Conservation (phyloP, 164 flowering plant genomes). For the Amborella trichopoda region DNA sequence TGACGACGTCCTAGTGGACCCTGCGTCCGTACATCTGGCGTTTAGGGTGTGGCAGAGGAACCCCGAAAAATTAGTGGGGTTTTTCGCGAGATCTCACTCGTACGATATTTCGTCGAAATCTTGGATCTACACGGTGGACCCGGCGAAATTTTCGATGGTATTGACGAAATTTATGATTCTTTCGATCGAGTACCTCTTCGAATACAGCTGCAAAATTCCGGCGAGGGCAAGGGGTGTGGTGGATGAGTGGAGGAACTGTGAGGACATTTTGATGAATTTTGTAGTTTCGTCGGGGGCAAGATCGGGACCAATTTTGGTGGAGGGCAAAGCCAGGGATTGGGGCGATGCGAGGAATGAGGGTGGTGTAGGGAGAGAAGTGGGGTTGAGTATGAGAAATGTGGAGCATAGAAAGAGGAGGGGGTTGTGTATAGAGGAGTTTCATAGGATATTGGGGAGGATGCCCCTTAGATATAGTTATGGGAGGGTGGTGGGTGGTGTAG, state of each 20-base stretch:
- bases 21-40: conserved; percentile 50
- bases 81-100: conserved; percentile 76
- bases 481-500: conserved; percentile 48
- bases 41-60: conserved; percentile 45
- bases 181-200: conserved; percentile 25
- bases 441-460: conserved; percentile 60
- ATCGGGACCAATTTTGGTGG: conserved; percentile 60
- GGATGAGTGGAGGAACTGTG: conserved; percentile 54
- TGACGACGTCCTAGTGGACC: conserved; percentile 68
- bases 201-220: conserved; percentile 41
- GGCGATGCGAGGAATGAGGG: conserved; percentile 56
- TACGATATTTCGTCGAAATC: conserved; percentile 29
- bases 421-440: conserved; percentile 65
- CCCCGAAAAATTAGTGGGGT: conserved; percentile 42
- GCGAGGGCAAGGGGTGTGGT: conserved; percentile 27
- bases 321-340: conserved; percentile 55
- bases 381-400: conserved; percentile 58
- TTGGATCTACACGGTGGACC: conserved; percentile 87
- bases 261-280: conserved; percentile 90
- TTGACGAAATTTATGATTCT: conserved; percentile 75
- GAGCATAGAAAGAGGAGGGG: conserved; percentile 84
- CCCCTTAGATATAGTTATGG: conserved; percentile 71
- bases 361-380: conserved; percentile 24
- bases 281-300: conserved; percentile 40
- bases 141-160: conserved; percentile 58